These are phyloP conservation scores for Candida piceae DNA, from an alignment of 805 yeast species.

Conservation along the genomic window DNA sequence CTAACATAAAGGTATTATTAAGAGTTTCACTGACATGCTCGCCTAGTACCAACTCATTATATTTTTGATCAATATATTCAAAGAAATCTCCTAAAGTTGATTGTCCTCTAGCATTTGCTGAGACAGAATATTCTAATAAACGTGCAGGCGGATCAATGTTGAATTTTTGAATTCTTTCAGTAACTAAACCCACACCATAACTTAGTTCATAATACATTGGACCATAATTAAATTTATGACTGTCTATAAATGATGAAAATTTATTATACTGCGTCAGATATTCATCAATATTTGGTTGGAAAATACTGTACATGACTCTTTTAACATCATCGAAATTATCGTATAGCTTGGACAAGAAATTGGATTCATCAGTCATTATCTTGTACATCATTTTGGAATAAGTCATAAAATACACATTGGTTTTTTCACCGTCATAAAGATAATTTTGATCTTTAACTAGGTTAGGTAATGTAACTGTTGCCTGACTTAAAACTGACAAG, in stretches of 20 bases:
- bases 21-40: conserved; percentile 41
- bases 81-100: conserved; percentile 53
- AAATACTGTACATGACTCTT: conserved; percentile 55
- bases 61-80: conserved; percentile 46
- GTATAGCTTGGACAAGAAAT: conserved; percentile 25
- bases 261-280: conserved; percentile 34
- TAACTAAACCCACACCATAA: conserved; percentile 13
- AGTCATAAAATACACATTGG: conserved; percentile 11
- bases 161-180: conserved; percentile 11
- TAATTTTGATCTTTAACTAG: conserved; percentile 27
- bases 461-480: conserved; percentile 35
- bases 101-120: conserved; percentile 15
- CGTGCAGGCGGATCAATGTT: conserved; percentile 13
- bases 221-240: conserved; percentile 42
- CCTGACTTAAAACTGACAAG: conserved; percentile 37
- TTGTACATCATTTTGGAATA: conserved; percentile 12
- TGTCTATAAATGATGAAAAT: conserved; percentile 36
- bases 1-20: conserved; percentile 50
- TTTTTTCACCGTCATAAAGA: conserved; percentile 24
- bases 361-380: conserved; percentile 16
- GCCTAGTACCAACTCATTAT: conserved; percentile 44
- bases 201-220: conserved; percentile 50
- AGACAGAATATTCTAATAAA: conserved; percentile 6
- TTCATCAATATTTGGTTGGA: conserved; percentile 39
- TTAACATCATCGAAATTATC: conserved; percentile 32